A percentile compares a stretch with the other conserved stretches of the same genome.
phyloP scores from a whole-genome alignment of 164 flowering plant species.

The Tetrastigma voinierianum region DNA sequence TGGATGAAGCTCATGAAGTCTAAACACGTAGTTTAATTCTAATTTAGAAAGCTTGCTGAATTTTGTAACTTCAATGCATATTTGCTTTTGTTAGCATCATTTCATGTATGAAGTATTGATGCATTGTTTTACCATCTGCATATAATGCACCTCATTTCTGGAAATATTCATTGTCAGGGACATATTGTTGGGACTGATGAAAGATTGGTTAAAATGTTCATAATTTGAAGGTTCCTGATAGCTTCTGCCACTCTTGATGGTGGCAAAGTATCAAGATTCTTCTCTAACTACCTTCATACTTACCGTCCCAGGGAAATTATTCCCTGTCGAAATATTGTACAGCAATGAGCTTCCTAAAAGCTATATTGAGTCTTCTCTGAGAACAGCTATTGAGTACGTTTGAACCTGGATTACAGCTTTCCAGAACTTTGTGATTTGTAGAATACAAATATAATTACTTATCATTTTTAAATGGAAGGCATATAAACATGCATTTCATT shows the following conservation, averaged over 20 bases:
- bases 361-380: conserved; percentile 74
- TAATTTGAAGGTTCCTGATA: conserved; percentile 75
- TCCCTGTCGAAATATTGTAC: conserved; percentile 77
- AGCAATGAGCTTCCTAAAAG: conserved; percentile 69
- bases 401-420: not conserved
- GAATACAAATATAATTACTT: too few species aligned
- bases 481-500: not conserved
- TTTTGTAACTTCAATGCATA: not conserved
- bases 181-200: conserved; percentile 85
- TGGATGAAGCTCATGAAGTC: conserved; percentile 97
- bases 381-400: conserved; percentile 72
- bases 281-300: conserved; percentile 75
- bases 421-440: not conserved
- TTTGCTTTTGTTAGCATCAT: not conserved
- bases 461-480: too few species aligned
- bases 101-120: not conserved
- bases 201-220: conserved; percentile 58
- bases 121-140: not conserved
- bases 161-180: conserved; percentile 51
- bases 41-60: not conserved
- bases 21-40: conserved; percentile 70
- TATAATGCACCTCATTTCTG: conserved; percentile 10
- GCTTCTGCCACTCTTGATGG: conserved; percentile 99
- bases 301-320: conserved; percentile 84
- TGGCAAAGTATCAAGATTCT: conserved; percentile 80